Conservation (phyloP, 2,329 filamentous ascomycete species). For the Xylariaceae sp. region DNA sequence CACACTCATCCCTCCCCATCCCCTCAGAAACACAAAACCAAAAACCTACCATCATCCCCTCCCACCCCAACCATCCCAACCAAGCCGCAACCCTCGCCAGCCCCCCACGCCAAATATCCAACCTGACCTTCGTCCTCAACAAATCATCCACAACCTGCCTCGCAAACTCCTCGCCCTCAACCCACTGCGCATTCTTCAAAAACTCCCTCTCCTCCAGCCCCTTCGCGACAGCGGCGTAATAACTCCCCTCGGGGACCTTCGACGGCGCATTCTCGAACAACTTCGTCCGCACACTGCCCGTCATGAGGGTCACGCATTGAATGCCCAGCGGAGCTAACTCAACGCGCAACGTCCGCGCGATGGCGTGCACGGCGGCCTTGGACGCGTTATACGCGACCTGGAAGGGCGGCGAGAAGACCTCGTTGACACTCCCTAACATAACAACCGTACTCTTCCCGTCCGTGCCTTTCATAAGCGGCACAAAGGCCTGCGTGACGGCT, state of each 20-base stretch:
- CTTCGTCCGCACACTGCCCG: slow-evolving; percentile 29
- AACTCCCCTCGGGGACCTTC: slow-evolving; percentile 27
- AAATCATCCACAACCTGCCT: slow-evolving; percentile 28
- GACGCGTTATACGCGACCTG: slow-evolving; percentile 30
- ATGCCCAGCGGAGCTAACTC: slow-evolving; percentile 33
- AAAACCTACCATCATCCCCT: slow-evolving; percentile 30
- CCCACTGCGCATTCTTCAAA: slow-evolving; percentile 23
- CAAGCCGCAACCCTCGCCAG: slow-evolving; percentile 27
- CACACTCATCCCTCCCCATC: background rate
- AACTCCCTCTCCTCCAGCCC: slow-evolving; percentile 29
- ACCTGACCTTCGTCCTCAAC: slow-evolving; percentile 22
- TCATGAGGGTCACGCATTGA: slow-evolving; percentile 29
- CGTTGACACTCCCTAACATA: slow-evolving; percentile 30
- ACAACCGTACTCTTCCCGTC: slow-evolving; percentile 22
- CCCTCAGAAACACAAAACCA: background rate
- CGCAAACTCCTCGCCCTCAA: slow-evolving; percentile 29
- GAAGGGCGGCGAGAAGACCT: slow-evolving; percentile 30
- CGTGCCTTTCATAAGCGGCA: slow-evolving; percentile 29
- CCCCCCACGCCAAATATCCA: slow-evolving; percentile 30
- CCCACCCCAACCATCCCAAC: slow-evolving; percentile 30
- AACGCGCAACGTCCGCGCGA: slow-evolving; percentile 26
- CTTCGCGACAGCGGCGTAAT: slow-evolving; percentile 26
- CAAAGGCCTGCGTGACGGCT: slow-evolving; percentile 31
- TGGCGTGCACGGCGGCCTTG: slow-evolving; percentile 29
- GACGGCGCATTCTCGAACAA: slow-evolving; percentile 27